Evolutionary conservation across 495 filamentous ascomycete species (phyloP), one percentile per base, ranked within the genome.

Genomic region (Xylaria grammica): DNA sequence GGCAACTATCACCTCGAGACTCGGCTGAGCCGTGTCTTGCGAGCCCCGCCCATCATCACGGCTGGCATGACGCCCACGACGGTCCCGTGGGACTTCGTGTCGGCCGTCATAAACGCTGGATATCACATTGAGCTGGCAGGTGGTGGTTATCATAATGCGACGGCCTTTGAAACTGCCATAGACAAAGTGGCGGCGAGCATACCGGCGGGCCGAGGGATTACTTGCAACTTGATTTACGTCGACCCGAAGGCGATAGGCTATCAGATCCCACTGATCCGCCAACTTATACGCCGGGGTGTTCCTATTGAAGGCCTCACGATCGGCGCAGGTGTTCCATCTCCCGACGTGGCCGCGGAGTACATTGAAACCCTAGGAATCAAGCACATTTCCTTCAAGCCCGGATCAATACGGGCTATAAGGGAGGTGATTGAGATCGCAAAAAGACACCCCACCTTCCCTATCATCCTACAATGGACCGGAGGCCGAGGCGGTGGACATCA

Each of bases 61-160:
- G 91, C 93, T 50, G 93, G 93, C 68, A 97, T 97, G 93, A 97
- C 93, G 3, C 94, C 93, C 10, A 89, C 87, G 65, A 97, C 93
- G 19, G 93, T 96, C 1, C 86, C 93, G n/a, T 96, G 92, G 92
- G 92, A 97, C 74, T 97, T 97, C 69, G 90, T 97, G 46, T 90
- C 92, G 27, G 91, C 93, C 1, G 94, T 91, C 0, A 96, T 97
- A 90, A 94, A 93, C 63, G 92, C 93, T 62, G 94, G 94, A 19
- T 97, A 96, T 72, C 90, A 95, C 69, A 90, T 95, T 67, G 93
- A 97, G 79, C 82, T 97, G 50, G 91, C 84, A 62, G 79, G 91
- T 70, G 91, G 91, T 71, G 91, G 91, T 54, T 94, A 94, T 74
- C 93, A 90, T 74, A 90, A 89, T 67, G 89, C 88, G 45, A 88